Base-by-base conservation (phyloP, 148 eudicot species). In the Rheum nobile region DNA sequence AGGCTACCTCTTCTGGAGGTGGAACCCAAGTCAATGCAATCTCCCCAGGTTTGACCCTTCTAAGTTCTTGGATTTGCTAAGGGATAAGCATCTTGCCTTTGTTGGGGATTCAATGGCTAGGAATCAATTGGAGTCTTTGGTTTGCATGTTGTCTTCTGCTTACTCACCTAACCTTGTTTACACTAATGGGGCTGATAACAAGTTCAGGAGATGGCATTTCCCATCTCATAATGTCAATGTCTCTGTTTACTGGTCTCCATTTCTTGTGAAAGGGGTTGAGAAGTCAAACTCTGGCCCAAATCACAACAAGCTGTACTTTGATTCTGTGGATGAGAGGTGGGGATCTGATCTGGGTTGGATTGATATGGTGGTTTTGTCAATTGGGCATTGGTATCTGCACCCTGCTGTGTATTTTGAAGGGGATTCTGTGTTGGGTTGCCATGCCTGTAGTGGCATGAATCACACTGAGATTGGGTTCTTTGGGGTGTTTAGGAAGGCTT, bases 101-200 rank as follows among this genome's bases (percentile, higher is more conserved):
- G 93, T 95, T 31, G 98, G 98, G 39, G 98, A 95, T 72, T 91
- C 98, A 41, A 81, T 95, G 81, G 97, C 96, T 41, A 86, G 98
- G 71, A 95, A 95, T 79, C 98, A 95, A 71, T 69, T 95, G 38
- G 98, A 95, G 70, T 95, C 98, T 2, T 78, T 95, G 17, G 76
- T 95, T 19, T 95, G 98, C 76, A 74, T 90, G 96, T 63, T 91
- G 37, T 68, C 90, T 37, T 84, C 97, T 3, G 75, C 72, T 68
- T 88, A 91, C 9, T 54, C 76, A 7, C 93, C 96, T 48, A 46
- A 78, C 35, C 85, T 91, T 72, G 72, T 84, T 7, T 91, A 87
- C 80, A 74, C 82, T 6, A 76, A 75, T n/a, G 97, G 97, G 13
- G 88, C 86, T 28, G 96, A 88, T 11, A 81, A 87, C 67, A 92